Evolutionary conservation across 495 filamentous ascomycete genomes (phyloP).

Genomic region (Penicillium bovifimosum): DNA sequence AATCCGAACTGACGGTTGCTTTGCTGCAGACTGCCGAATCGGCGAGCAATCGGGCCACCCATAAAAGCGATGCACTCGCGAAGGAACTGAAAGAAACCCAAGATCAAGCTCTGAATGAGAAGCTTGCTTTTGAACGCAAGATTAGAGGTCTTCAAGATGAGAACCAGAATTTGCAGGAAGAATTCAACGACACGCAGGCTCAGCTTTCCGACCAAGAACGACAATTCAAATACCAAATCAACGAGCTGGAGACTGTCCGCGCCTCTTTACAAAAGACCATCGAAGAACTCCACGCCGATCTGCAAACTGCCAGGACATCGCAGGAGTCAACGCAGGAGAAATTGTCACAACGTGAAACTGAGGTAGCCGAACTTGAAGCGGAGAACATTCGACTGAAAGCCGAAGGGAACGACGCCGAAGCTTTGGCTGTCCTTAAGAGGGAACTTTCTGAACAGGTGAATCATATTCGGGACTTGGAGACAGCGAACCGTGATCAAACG

Average conservation of each 20-base stretch:
- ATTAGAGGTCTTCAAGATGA: constrained; percentile 67
- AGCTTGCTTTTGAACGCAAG: constrained; percentile 63
- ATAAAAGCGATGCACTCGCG: constrained; percentile 66
- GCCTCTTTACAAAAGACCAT: constrained; percentile 60
- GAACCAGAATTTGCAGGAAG: constrained; percentile 64
- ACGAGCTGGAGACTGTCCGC: constrained; percentile 66
- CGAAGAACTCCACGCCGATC: constrained; percentile 66
- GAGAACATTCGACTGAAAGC: constrained; percentile 78
- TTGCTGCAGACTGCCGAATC: constrained; percentile 53
- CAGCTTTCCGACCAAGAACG: constrained; percentile 67
- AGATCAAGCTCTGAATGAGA: constrained; percentile 61
- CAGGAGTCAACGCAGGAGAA: constrained; percentile 62
- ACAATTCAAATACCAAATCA: constrained; percentile 60
- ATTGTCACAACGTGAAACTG: constrained; percentile 60
- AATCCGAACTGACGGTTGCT: constrained; percentile 9
- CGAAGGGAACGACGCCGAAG: constrained; percentile 79
- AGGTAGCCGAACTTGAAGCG: constrained; percentile 68
- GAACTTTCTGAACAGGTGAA: constrained; percentile 85
- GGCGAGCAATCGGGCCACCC: constrained; percentile 58
- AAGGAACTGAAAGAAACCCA: constrained; percentile 66
- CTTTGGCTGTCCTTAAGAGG: constrained; percentile 71
- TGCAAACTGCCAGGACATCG: constrained; percentile 54
- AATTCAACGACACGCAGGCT: constrained; percentile 67
- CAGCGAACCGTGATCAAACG: constrained; percentile 71
- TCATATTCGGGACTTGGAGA: constrained; percentile 80